Base-by-base conservation (phyloP, 768 basidiomycete genomes). In the Gloeopeniophorella convolvens region DNA sequence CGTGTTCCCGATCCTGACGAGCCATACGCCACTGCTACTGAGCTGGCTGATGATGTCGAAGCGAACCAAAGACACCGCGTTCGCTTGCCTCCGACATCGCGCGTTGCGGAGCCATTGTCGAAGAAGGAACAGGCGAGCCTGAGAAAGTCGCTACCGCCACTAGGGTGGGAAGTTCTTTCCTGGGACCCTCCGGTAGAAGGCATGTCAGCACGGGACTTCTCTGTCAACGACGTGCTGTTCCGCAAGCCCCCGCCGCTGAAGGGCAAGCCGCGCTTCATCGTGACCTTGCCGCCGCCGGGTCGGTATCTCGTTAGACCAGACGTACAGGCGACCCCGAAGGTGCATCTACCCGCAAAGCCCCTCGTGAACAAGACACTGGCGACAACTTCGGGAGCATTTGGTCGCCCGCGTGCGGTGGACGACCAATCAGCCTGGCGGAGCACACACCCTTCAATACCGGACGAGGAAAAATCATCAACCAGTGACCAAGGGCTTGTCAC, bases 111-210 rank as follows among this genome's bases (percentile, higher is more conserved):
- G 18, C 65, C 72, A 8, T 59, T 84, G 12, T 65, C 69, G 33
- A 75, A 69, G 51, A 72, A 68, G 51, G 82, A 82, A 58, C 42
- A 78, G 13, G 62, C 69, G 31, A 55, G 70, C 27, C 73, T 75
- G 53, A 73, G 66, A 45, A 69, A 65, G 43, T 62, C 67, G 4
- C 59, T 65, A 4, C 55, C 44, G 27, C 70, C 66, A 23, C 59
- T 76, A 24, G 77, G 82, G 35, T 74, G 78, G 67, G 87, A 89
- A 45, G 74, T 82, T 23, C 68, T 85, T 24, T 82, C 84, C 3
- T 86, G 83, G 66, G 77, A 80, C 27, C 86, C 89, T 44, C 83
- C 84, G 15, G 72, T 83, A 12, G 76, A 77, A 48, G 80, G 77
- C 41, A 83, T 83, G 78, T 76, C 58, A 45, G 75, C 68, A 35